A percentile compares a stretch with the other conserved stretches of the same genome.
phyloP scores from a whole-genome alignment of 75 land plant species.

The Cunninghamia lanceolata region DNA sequence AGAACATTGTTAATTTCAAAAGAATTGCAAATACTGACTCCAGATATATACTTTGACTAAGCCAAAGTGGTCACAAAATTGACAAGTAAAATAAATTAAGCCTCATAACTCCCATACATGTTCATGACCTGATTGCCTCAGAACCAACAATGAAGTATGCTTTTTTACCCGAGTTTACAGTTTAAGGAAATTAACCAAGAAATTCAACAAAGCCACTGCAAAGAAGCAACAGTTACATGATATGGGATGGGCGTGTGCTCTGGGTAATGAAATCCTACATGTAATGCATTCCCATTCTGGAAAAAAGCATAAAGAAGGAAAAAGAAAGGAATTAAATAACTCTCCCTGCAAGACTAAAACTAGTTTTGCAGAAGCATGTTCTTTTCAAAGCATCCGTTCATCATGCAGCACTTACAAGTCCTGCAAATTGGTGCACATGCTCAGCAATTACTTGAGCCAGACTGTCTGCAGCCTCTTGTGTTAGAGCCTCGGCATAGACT shows the following conservation, averaged over 20 bases:
- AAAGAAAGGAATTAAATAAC: not conserved
- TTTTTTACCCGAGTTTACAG: not conserved
- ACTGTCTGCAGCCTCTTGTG: conserved; percentile 78
- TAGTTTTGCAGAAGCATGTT: not conserved
- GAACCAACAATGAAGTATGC: not conserved
- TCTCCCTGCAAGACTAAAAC: not conserved
- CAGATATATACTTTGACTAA: not conserved
- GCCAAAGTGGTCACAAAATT: not conserved
- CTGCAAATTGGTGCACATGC: conserved; percentile 66
- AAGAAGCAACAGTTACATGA: not conserved
- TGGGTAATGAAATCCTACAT: not conserved
- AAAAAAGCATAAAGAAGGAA: not conserved
- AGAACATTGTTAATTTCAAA: not conserved
- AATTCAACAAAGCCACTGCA: not conserved
- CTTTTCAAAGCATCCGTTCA: not conserved
- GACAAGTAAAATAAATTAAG: not conserved
- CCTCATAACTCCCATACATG: not conserved
- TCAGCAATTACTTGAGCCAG: conserved; percentile 63
- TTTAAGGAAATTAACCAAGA: not conserved
- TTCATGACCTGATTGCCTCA: not conserved
- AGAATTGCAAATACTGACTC: not conserved
- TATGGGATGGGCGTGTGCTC: not conserved
- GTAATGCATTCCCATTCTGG: not conserved
- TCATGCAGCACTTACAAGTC: conserved; percentile 11
- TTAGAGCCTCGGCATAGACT: conserved; percentile 87